Percentiles rank a stretch among this genome's conserved stretches.
These are phyloP conservation scores for Brasenia schreberi DNA, from an alignment of 164 flowering plant species.

Conservation along the genomic window DNA sequence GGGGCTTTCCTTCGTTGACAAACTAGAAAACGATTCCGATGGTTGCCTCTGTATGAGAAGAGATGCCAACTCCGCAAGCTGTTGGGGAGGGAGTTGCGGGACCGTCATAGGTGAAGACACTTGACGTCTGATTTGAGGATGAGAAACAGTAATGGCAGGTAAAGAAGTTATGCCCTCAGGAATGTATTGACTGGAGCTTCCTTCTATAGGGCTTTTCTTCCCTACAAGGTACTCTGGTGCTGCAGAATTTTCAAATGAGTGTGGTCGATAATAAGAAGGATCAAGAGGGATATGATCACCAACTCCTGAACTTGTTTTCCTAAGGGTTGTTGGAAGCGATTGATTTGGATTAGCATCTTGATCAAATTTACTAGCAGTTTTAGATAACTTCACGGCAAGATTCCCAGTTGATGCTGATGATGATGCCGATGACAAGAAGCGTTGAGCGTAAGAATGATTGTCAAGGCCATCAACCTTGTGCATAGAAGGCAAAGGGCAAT, in stretches of 20 bases:
- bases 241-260: not conserved
- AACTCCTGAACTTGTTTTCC: not conserved
- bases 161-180: slow-evolving; percentile 17
- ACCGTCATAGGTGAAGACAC: slow-evolving; percentile 15
- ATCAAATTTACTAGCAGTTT: not conserved
- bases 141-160: slow-evolving; percentile 16
- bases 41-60: slow-evolving; percentile 50
- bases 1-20: slow-evolving; percentile 5
- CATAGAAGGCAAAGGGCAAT: slow-evolving; percentile 13
- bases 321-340: not conserved
- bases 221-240: not conserved
- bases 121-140: slow-evolving; percentile 22
- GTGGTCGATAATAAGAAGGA: slow-evolving; percentile 1
- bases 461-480: slow-evolving; percentile 16
- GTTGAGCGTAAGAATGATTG: slow-evolving; percentile 14
- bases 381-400: slow-evolving; percentile 2
- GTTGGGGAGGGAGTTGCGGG: slow-evolving; percentile 41
- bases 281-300: not conserved
- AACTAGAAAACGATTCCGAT: slow-evolving; percentile 13
- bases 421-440: slow-evolving; percentile 15
- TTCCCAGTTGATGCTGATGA: slow-evolving; percentile 19
- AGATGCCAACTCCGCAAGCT: slow-evolving; percentile 62
- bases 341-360: not conserved
- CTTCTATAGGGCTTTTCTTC: not conserved
- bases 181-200: slow-evolving; percentile 17